Conservation (phyloP, 2,329 filamentous ascomycete genomes). For the Rutstroemia sp. region DNA sequence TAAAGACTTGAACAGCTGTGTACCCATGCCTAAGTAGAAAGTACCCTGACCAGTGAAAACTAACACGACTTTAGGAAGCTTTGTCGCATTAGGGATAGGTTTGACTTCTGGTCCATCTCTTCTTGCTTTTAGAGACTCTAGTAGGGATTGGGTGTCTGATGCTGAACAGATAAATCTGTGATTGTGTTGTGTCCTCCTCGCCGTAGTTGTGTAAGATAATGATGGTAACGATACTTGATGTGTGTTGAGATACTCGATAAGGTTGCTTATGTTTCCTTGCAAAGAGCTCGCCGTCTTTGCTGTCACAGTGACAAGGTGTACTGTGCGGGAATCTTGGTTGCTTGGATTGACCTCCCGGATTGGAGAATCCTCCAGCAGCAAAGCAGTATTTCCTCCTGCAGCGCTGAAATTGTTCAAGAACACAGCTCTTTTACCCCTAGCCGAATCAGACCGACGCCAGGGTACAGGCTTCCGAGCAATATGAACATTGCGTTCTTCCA, state of each 20-base stretch:
- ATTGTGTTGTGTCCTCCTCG: slow-evolving; percentile 50
- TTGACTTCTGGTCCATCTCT: slow-evolving; percentile 32
- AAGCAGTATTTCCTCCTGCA: slow-evolving; percentile 23
- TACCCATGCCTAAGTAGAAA: not conserved
- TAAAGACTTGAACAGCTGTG: not conserved
- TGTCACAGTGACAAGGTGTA: slow-evolving; percentile 38
- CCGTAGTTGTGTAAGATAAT: slow-evolving; percentile 26
- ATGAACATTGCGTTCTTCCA: slow-evolving; percentile 21
- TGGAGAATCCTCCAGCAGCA: slow-evolving; percentile 25
- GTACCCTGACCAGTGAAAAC: slow-evolving; percentile 2
- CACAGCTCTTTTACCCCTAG: slow-evolving; percentile 36
- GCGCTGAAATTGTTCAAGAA: slow-evolving; percentile 24
- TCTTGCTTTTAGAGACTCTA: not conserved
- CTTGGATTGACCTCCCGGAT: slow-evolving; percentile 25
- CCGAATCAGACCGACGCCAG: slow-evolving; percentile 29
- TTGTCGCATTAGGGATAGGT: slow-evolving; percentile 8
- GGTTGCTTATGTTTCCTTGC: slow-evolving; percentile 17
- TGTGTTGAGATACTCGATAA: slow-evolving; percentile 18
- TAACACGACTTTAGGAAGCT: slow-evolving; percentile 32
- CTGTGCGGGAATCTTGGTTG: slow-evolving; percentile 34
- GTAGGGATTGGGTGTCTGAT: not conserved
- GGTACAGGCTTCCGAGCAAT: slow-evolving; percentile 11
- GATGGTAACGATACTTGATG: slow-evolving; percentile 19
- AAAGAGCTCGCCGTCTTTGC: slow-evolving; percentile 34
- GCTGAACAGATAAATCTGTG: slow-evolving; percentile 38